Evolutionary conservation across 768 basidiomycete species (phyloP), one percentile per base, ranked within the genome.

Genomic region (Leucosporidium yakuticum): DNA sequence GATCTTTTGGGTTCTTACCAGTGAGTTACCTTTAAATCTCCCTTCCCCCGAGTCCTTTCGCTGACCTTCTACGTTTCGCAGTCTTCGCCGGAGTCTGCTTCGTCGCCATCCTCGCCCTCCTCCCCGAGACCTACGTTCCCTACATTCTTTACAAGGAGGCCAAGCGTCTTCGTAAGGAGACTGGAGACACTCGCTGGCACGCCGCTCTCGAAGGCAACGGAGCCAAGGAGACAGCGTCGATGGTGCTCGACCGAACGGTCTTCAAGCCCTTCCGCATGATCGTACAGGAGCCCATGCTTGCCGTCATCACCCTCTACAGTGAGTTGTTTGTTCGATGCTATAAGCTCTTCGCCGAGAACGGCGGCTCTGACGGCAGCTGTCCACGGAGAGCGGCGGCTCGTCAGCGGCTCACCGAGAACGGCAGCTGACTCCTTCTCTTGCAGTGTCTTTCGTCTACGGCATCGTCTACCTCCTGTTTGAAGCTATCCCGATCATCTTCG

Each of bases 401-500:
- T n/a, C n/a, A n/a, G n/a, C n/a, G n/a, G n/a, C n/a, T n/a, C n/a
- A n/a, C n/a, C 34, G 34, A 36, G 6, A 36, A 55, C 34, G 17
- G 54, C 21, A n/a, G 21, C 48, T 44, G 39, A 44, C 39, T 14
- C 27, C 48, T 5, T 47, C 32, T 44, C 23, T 6, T 23, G 31
- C 50, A 39, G n/a, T 19, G 27, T 8, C 20, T 17, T n/a, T 15
- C 51, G n/a, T 44, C 58, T 74, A 74, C 53, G 75, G 76, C 34
- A 69, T 74, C 68, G 64, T 76, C 23, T 77, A 77, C 69, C 68
- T 77, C 23, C 70, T 77, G 31, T 79, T 77, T 73, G 78, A 79
- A 59, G 76, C 76, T 7, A 75, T 77, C 67, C 78, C 77, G 2
- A 73, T 78, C 65, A 73, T 79, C 51, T 79, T 76, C 65, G 71